phyloP scores from a whole-genome alignment of 2,329 filamentous ascomycete genomes.

The Albophoma yamanashiensis region DNA sequence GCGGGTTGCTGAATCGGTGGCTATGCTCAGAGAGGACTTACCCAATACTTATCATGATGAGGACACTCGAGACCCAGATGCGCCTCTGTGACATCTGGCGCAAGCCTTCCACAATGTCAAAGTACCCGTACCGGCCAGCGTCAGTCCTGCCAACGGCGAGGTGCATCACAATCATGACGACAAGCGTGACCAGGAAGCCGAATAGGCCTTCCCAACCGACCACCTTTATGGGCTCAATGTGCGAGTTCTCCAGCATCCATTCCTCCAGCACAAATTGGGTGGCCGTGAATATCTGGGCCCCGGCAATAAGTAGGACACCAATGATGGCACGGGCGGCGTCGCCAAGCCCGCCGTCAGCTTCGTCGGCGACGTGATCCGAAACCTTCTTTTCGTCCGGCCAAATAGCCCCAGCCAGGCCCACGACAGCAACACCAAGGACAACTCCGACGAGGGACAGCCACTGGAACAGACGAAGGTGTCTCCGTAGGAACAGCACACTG shows the following conservation, averaged over 20 bases:
- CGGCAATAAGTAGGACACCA: slow-evolving; percentile 82
- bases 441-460: slow-evolving; percentile 85
- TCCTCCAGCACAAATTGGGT: slow-evolving; percentile 95
- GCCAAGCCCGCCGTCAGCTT: slow-evolving; percentile 26
- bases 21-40: slow-evolving; percentile 25
- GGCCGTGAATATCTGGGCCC: slow-evolving; percentile 92
- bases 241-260: slow-evolving; percentile 62
- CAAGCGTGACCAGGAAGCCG: slow-evolving; percentile 68
- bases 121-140: slow-evolving; percentile 68
- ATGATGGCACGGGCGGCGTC: slow-evolving; percentile 49
- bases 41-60: slow-evolving; percentile 98
- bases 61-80: slow-evolving; percentile 65
- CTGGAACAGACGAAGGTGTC: slow-evolving; percentile 75
- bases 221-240: slow-evolving; percentile 71
- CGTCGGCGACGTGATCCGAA: slow-evolving; percentile 18
- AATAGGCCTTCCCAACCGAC: slow-evolving; percentile 97
- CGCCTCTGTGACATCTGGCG: slow-evolving; percentile 61
- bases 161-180: slow-evolving; percentile 75
- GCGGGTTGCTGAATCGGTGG: neutral
- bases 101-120: slow-evolving; percentile 81
- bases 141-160: slow-evolving; percentile 64
- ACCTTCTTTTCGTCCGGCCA: slow-evolving; percentile 54
- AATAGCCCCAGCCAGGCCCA: slow-evolving; percentile 80
- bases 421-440: slow-evolving; percentile 76
- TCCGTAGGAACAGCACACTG: slow-evolving; percentile 79